Percentiles rank a stretch among this genome's conserved stretches.
Evolutionary conservation across 2,329 filamentous ascomycete genomes (phyloP).

Genomic region (Apiospora kogelbergensis): DNA sequence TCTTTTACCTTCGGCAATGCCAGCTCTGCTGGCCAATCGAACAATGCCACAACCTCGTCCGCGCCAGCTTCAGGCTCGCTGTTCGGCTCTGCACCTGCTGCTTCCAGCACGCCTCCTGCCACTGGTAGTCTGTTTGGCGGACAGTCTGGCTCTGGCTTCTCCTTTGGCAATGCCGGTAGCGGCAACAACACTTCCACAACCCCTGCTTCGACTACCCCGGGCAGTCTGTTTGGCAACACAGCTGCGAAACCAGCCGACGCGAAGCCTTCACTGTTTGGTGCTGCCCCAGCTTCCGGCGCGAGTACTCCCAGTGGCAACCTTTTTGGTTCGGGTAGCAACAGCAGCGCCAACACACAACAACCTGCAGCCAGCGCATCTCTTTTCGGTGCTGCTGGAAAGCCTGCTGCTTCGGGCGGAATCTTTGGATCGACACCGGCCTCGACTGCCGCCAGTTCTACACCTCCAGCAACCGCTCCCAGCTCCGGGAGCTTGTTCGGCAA

Average conservation of each 20-base stretch:
- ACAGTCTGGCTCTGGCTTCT: constrained; percentile 35
- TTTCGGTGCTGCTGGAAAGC: constrained; percentile 10
- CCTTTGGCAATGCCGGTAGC: constrained; percentile 36
- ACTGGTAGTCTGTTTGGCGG: constrained; percentile 32
- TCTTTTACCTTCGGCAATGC: constrained; percentile 34
- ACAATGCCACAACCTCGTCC: constrained; percentile 38
- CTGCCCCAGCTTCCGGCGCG: constrained; percentile 26
- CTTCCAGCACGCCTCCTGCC: constrained; percentile 18
- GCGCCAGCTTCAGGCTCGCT: constrained; percentile 39
- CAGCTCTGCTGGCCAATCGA: constrained; percentile 28
- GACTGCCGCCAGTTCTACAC: constrained; percentile 23
- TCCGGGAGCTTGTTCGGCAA: constrained; percentile 28
- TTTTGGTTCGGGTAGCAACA: constrained; percentile 24
- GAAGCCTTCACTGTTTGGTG: constrained; percentile 30
- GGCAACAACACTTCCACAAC: constrained; percentile 19
- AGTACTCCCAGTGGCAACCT: constrained; percentile 25
- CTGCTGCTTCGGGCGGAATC: constrained; percentile 22
- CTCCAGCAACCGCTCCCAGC: constrained; percentile 20
- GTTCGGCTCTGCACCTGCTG: constrained; percentile 37
- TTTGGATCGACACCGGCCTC: constrained; percentile 33
- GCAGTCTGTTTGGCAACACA: constrained; percentile 35
- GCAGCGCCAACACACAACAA: constrained; percentile 16
- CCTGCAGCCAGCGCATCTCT: background rate
- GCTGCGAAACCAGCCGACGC: constrained; percentile 31
- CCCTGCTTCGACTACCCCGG: constrained; percentile 20